Percentiles rank a stretch among this genome's conserved stretches.
These are phyloP conservation scores for Blastobotrys elegans DNA, from an alignment of 1,139 yeast species.

Conservation along the genomic window DNA sequence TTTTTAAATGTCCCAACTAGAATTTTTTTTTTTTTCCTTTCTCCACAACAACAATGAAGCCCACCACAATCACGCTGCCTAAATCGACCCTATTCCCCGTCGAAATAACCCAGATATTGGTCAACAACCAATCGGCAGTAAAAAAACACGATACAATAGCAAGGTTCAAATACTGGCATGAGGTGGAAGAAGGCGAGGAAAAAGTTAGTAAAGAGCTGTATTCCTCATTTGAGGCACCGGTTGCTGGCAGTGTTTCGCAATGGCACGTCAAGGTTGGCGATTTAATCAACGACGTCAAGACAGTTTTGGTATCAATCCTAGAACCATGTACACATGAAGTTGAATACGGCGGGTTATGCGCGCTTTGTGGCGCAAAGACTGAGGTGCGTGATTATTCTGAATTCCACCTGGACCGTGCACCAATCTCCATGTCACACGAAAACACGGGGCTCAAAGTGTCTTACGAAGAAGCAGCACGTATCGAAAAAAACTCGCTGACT, in stretches of 20 bases:
- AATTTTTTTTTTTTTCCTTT: neutral
- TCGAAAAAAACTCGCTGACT: constrained; percentile 64
- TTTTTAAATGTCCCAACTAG: neutral
- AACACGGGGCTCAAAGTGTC: constrained; percentile 82
- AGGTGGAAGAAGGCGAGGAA: constrained; percentile 37
- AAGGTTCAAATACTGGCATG: constrained; percentile 62
- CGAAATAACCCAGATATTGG: constrained; percentile 50
- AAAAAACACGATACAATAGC: constrained; percentile 52
- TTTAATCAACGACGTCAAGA: constrained; percentile 49
- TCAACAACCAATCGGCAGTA: constrained; percentile 44
- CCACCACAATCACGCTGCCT: constrained; percentile 43
- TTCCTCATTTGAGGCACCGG: constrained; percentile 70
- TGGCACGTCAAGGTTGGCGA: constrained; percentile 55
- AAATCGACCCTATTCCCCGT: constrained; percentile 64
- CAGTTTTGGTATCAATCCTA: constrained; percentile 47
- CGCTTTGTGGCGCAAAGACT: constrained; percentile 83
- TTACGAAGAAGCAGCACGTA: constrained; percentile 76
- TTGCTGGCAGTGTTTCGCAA: constrained; percentile 59
- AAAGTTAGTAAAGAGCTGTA: constrained; percentile 35
- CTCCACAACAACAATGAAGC: constrained; percentile 11
- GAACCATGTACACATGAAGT: constrained; percentile 93
- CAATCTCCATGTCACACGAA: constrained; percentile 86
- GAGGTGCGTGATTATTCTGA: constrained; percentile 75
- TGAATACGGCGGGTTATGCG: constrained; percentile 96
- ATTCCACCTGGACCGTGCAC: constrained; percentile 70